These are phyloP conservation scores for Citrullus amarus DNA, from an alignment of 306 rosid species.

Conservation along the genomic window DNA sequence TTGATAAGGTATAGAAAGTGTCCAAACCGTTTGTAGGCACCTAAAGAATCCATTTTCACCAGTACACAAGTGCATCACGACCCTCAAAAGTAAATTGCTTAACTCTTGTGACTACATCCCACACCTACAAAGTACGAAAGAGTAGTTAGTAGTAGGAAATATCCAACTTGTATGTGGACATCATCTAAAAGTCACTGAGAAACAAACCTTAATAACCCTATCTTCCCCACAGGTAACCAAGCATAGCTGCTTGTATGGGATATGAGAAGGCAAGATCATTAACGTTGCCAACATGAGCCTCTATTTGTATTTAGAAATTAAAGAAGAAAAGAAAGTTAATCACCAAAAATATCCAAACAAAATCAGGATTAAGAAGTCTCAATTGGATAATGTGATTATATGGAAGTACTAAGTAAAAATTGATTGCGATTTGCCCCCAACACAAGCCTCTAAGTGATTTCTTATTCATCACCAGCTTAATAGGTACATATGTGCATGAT, in stretches of 20 bases:
- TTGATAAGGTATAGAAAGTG: too few relatives aligned
- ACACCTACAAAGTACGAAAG: constrained; percentile 49
- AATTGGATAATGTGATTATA: constrained; percentile 4
- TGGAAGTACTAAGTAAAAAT: not conserved
- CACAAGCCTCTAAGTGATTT: constrained; percentile 87
- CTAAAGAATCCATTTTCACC: too few relatives aligned
- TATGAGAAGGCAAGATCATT: constrained; percentile 95
- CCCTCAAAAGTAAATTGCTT: constrained; percentile 82
- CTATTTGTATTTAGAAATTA: constrained; percentile 46
- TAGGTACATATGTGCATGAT: constrained; percentile 86
- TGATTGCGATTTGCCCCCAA: constrained; percentile 6
- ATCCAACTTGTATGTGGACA: constrained; percentile 9
- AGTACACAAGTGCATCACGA: constrained; percentile 85
- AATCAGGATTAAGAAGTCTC: not conserved
- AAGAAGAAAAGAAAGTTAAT: constrained; percentile 4
- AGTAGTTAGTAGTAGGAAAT: not conserved
- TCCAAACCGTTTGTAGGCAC: too few relatives aligned
- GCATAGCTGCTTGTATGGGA: constrained; percentile 87
- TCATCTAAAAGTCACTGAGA: constrained; percentile 12
- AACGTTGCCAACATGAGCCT: constrained; percentile 93
- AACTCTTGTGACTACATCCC: constrained; percentile 85
- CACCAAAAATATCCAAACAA: not conserved
- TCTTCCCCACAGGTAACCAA: constrained; percentile 96
- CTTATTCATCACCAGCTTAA: constrained; percentile 69
- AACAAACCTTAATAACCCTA: constrained; percentile 89